Base-by-base conservation (phyloP, 768 basidiomycete genomes). In the Lactarius sp. region DNA sequence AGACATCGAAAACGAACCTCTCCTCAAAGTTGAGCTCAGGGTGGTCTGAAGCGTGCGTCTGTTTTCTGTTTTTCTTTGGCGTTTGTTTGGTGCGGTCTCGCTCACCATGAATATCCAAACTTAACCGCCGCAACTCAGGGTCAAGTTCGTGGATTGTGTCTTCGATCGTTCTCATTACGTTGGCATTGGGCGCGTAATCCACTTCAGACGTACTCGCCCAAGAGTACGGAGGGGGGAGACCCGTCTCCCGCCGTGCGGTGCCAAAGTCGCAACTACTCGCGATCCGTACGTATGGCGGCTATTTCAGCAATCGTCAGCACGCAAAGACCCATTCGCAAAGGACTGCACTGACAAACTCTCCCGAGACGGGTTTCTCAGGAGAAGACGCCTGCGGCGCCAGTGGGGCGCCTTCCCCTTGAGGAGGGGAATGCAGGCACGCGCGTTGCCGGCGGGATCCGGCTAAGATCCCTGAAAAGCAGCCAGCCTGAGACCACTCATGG, bases 101-200 rank as follows among this genome's bases (percentile, higher is more conserved):
- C 81, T 64, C 70, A 91, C 90, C 80, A 69, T 90, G 89, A 41
- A 93, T 89, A 34, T 83, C 76, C 65, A 90, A 71, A 70, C 89
- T 91, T 46, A 93, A 75, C 27, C 80, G 71, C 31, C 88, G 82
- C 46, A 93, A 77, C 56, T 81, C 74, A 6, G 77, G 65, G 58
- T 79, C 77, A 14, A 87, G 74, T 56, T 77, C 71, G 68, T 86
- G 80, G 55, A 93, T 68, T 47, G 76, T 76, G 3, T 71, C 67
- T 57, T 86, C 83, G 60, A 92, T 81, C 7, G 82, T 81, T 33
- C 74, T 71, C 52, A 82, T 70, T n/a, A 84, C 76, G 56, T 80
- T 79, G 1, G 76, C 76, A 56, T 80, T 79, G 1, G 76, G 65
- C 16, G 56, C 37, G 34, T 66, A 64, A 9, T 61, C 42, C 6